Base-by-base conservation (phyloP, 352 stramenopile species). In the Globisporangium spinosum region DNA sequence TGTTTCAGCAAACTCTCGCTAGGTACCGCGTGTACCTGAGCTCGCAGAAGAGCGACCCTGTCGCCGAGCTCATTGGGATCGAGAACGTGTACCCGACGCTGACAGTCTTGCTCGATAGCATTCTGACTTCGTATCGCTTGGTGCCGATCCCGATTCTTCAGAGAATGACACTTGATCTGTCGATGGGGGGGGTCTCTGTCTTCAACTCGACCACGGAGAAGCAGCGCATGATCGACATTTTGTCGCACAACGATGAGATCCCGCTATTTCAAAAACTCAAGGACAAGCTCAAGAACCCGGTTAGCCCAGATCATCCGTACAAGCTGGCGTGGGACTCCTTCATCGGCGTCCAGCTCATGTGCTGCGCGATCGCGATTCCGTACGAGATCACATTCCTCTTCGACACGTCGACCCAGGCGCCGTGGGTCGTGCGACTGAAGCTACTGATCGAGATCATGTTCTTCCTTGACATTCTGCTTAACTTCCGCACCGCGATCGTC, bases 151-250 rank as follows among this genome's bases (percentile, higher is more conserved):
- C 73, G 17, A 77, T 92, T 32, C 65, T 92, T 13, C 73, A 88
- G 55, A 77, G 74, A 13, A 80, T 92, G 49, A 87, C 85, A 3
- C 74, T 92, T 20, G 82, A 92, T 32, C 65, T 92, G 2, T 90
- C 82, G 13, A 90, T 92, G 84, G 84, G 84, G 1, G 73, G 84
- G 1, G 73, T 92, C 22, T 92, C 84, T 0, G 84, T 92, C 1
- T 92, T 92, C 63, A 92, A 92, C 61, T 92, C 84, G 1, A 72
- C 65, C 1, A 83, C 77, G 2, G 84, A 92, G 53, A 92, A 90
- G 55, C 77, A 85, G 60, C 83, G 83, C 12, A 89, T 90, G 80
- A 83, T 83, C 53, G 80, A 72, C 35, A 64, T 92, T 12, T 64
- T 91, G 22, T 77, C 83, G 25, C 70, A 75, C 34, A 71, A 82